A percentile compares a stretch with the other conserved stretches of the same genome.
These are phyloP conservation scores for Sporothrix euskadiensis DNA, from an alignment of 2,329 filamentous ascomycete genomes.

Conservation along the genomic window DNA sequence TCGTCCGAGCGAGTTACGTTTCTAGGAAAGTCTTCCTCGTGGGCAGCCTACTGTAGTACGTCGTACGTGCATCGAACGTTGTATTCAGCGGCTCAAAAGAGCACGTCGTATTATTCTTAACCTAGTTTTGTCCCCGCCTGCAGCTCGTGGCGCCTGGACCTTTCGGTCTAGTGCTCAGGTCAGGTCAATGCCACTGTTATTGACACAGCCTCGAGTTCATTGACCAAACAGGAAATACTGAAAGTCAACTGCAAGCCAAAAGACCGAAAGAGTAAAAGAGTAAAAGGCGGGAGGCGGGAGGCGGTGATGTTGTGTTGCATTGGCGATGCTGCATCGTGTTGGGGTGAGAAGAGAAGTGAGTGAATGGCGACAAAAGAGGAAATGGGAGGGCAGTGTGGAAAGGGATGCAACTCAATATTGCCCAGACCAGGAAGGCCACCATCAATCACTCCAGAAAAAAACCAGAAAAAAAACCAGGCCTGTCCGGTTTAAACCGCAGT, in stretches of 20 bases:
- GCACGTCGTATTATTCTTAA: background rate
- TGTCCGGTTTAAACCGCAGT: background rate
- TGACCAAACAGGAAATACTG: background rate
- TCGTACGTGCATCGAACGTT: background rate
- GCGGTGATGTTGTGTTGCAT: background rate
- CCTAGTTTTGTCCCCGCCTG: background rate
- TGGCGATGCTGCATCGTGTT: background rate
- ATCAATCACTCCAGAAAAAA: no score
- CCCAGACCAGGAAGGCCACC: background rate
- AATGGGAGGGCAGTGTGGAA: background rate
- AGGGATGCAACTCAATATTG: conserved; percentile 5
- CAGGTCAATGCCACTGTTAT: background rate
- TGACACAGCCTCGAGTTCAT: background rate
- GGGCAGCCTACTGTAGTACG: background rate
- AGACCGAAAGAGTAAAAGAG: background rate
- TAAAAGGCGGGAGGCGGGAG: background rate
- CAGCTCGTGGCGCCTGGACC: background rate
- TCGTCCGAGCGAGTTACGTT: background rate
- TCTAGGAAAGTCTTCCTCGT: background rate
- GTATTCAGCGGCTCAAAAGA: background rate
- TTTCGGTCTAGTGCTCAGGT: background rate
- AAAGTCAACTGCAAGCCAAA: background rate
- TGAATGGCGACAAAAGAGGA: background rate
- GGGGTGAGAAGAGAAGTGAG: background rate
- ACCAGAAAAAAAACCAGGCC: background rate